Evolutionary conservation across 2,329 filamentous ascomycete genomes (phyloP), one percentile per base, ranked within the genome.

Genomic region (Hypomyces perniciosus): DNA sequence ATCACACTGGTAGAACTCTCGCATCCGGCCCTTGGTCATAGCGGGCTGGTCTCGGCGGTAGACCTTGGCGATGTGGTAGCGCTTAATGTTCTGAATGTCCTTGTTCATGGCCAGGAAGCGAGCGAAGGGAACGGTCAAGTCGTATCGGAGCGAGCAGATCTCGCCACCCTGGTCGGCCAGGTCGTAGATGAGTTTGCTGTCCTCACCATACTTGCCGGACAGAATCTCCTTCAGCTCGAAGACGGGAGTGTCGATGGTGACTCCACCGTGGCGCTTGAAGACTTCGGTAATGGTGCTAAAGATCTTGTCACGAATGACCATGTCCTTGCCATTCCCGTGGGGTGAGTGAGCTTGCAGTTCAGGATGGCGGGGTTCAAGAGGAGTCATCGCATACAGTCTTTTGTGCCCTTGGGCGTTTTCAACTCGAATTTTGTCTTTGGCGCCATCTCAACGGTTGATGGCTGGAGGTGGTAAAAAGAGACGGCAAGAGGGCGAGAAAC

Each of bases 1-100:
- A 72, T 97, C 92, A 73, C 91, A 96, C 71, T 96, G 91, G 74
- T 95, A 96, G 71, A 96, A 96, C 71, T 96, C 92, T 63, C 92
- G 82, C 86, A 96, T 93, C 48, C 91, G 83, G 46, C 91, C 92
- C 68, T 95, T 93, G 55, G 86, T 88, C 73, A 96, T 89, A 54
- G 90, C 66, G 9, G 70, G 70, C 55, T 73, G 70, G 52, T 73
- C 70, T 60, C 70, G 60, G 44, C 72, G 69, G 65, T 74, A 74
- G 57, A 96, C 91, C 73, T 96, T 96, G 60, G 90, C 90, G 60
- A 97, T 91, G 73, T 96, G 90, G 70, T 95, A 96, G 63, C 92
- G 82, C 75, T 95, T 96, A 73, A 96, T 92, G 68, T 78, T 85
- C 68, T 88, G 83, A 50, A 95, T 78, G 57, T 83, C 78, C 57